These are phyloP conservation scores for Achlya hypogyna DNA, from an alignment of 352 stramenopile species.

Conservation along the genomic window DNA sequence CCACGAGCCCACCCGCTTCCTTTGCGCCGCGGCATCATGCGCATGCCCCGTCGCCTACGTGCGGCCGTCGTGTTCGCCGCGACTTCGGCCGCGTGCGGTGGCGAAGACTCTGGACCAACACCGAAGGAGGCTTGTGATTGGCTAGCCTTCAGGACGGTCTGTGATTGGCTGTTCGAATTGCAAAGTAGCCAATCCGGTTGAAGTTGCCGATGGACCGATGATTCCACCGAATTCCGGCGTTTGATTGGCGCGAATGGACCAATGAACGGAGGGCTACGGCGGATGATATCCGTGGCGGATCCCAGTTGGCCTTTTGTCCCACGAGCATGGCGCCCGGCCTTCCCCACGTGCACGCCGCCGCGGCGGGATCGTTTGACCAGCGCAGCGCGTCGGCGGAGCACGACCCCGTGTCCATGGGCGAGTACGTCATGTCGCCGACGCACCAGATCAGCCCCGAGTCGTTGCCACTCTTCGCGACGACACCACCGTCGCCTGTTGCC, in stretches of 20 bases:
- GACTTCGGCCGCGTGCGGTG: neutral
- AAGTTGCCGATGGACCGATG: too few relatives aligned
- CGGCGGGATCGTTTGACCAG: neutral
- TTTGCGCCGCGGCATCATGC: too few relatives aligned
- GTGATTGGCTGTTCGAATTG: neutral
- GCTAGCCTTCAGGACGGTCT: neutral
- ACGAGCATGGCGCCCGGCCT: too few relatives aligned
- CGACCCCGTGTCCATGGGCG: conserved; percentile 62
- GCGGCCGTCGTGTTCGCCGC: too few relatives aligned
- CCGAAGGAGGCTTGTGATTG: neutral
- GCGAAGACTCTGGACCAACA: neutral
- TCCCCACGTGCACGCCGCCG: too few relatives aligned
- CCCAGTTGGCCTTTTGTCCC: too few relatives aligned
- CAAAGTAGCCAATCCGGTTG: neutral
- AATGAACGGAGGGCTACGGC: neutral
- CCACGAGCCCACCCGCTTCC: too few relatives aligned
- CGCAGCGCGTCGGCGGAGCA: neutral
- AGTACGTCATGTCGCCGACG: conserved; percentile 57
- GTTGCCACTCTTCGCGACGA: conserved; percentile 20
- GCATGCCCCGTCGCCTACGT: too few relatives aligned
- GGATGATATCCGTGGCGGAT: neutral
- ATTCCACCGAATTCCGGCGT: neutral
- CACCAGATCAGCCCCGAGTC: conserved; percentile 31
- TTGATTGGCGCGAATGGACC: neutral
- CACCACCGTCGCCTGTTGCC: conserved; percentile 20